Evolutionary conservation across 2,329 filamentous ascomycete species (phyloP).

Genomic region (Alternaria sp.): DNA sequence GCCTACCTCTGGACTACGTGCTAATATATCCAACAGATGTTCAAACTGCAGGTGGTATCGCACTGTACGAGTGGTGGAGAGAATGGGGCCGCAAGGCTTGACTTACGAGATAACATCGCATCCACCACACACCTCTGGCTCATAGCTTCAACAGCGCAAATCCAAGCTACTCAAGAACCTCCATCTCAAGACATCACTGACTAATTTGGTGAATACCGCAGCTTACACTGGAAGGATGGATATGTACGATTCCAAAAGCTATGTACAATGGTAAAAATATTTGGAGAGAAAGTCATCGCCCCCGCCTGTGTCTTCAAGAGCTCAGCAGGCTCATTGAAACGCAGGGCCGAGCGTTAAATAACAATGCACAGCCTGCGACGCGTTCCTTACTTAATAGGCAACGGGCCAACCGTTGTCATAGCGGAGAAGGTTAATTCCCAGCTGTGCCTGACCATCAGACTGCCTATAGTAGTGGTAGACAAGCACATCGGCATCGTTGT

Average conservation of each 20-base stretch:
- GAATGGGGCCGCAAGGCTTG: conserved; percentile 44
- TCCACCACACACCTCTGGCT: neutral
- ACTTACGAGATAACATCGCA: neutral
- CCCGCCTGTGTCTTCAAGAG: neutral
- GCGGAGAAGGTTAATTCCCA: neutral
- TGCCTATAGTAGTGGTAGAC: neutral
- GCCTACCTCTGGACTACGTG: neutral
- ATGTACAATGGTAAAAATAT: neutral
- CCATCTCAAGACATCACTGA: neutral
- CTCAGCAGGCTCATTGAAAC: neutral
- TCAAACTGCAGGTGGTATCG: conserved; percentile 62
- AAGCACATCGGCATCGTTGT: neutral
- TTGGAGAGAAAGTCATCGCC: neutral
- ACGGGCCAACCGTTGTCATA: neutral
- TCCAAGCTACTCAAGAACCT: neutral
- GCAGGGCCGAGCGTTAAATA: neutral
- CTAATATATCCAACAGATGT: conserved; percentile 48
- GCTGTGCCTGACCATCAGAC: neutral
- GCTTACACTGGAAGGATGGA: no score
- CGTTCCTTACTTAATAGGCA: neutral
- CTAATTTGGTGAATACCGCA: neutral
- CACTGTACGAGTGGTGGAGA: conserved; percentile 61
- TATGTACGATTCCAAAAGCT: neutral
- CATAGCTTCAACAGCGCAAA: neutral
- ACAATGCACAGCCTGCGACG: neutral